phyloP scores from a whole-genome alignment of 192 early-diverging fungal genomes.

The Backusella sp. region DNA sequence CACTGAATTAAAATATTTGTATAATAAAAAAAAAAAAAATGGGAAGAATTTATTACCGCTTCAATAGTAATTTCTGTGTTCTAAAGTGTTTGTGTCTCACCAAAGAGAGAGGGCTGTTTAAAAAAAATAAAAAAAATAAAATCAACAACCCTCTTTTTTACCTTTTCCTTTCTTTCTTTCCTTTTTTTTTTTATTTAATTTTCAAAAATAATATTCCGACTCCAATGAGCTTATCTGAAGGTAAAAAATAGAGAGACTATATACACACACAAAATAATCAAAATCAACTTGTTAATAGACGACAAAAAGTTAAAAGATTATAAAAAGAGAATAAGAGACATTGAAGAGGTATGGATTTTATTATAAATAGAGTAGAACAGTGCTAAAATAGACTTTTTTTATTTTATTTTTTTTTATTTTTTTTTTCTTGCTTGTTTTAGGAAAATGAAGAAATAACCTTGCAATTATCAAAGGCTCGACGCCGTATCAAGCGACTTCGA shows the following conservation, averaged over 20 bases:
- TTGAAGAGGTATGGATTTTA: not conserved
- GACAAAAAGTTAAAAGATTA: not conserved
- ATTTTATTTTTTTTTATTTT: not conserved
- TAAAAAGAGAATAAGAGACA: slow-evolving; percentile 3
- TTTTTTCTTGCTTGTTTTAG: no score
- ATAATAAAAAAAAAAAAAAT: no score
- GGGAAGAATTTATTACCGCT: not conserved
- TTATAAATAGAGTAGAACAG: not conserved
- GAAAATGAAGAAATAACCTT: no score
- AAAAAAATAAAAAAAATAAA: not conserved
- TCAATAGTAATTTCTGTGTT: not conserved
- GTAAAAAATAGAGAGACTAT: not conserved
- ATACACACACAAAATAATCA: not conserved
- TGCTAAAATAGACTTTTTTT: not conserved
- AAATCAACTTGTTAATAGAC: not conserved
- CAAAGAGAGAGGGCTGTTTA: not conserved
- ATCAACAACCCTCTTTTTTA: not conserved
- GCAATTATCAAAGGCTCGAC: no score
- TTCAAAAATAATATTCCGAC: slow-evolving; percentile 3
- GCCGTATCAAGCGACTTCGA: no score
- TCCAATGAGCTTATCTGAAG: not conserved
- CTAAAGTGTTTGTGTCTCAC: not conserved
- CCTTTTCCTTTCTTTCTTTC: not conserved
- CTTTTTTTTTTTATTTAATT: not conserved
- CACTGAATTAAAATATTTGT: slow-evolving; percentile 7